Conservation (phyloP, 129 eudicot genomes). For the Rutidosis leptorrhynchoides region DNA sequence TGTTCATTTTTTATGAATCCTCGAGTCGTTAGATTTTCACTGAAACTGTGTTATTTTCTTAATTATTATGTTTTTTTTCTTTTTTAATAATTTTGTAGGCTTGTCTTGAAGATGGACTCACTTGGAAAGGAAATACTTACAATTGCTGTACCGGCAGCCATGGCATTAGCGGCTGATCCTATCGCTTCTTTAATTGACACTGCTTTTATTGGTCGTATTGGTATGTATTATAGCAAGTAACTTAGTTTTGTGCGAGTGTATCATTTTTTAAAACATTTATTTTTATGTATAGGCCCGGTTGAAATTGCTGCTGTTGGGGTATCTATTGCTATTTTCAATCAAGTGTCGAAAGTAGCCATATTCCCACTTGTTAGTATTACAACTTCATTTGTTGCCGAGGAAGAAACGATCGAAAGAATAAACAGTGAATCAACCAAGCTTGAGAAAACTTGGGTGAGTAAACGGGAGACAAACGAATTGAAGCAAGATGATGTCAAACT, state of each 20-base stretch:
- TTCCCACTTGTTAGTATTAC: conserved; percentile 93
- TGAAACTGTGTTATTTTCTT: background rate
- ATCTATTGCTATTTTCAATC: conserved; percentile 81
- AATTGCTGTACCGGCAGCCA: conserved; percentile 85
- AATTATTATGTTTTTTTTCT: no score
- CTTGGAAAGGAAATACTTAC: conserved; percentile 70
- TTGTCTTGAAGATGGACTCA: conserved; percentile 64
- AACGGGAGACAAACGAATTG: conserved; percentile 22
- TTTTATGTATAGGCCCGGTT: conserved; percentile 49
- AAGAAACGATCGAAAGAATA: conserved; percentile 57
- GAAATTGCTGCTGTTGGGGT: conserved; percentile 95
- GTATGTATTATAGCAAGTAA: conserved; percentile 26
- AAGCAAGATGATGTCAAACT: conserved; percentile 28
- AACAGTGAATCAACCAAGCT: conserved; percentile 19
- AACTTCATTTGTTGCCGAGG: conserved; percentile 95
- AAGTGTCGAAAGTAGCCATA: conserved; percentile 83
- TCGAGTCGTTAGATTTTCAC: background rate
- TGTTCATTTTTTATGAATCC: background rate
- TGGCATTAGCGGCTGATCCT: conserved; percentile 94
- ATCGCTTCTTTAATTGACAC: conserved; percentile 92
- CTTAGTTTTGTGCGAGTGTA: background rate
- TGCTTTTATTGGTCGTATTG: conserved; percentile 76
- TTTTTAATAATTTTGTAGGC: conserved; percentile 39
- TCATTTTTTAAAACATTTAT: background rate
- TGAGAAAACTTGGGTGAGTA: conserved; percentile 14